Base-by-base conservation (phyloP, 805 yeast genomes). In the Geotrichum ghanense region DNA sequence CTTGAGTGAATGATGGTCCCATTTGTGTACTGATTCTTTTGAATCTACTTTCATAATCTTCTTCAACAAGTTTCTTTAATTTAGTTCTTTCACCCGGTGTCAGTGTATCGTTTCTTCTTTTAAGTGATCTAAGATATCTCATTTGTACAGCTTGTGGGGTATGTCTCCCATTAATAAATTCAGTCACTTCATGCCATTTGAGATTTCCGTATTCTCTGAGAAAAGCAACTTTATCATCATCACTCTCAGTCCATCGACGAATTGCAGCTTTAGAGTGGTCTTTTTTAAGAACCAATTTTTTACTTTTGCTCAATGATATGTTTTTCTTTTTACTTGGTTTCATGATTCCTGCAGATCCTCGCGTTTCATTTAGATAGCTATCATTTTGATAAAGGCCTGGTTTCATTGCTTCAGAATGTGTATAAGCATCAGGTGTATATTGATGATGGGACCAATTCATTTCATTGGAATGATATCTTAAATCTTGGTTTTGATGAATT, bases 121-220 rank as follows among this genome's bases (percentile, higher is more conserved):
- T 66, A 47, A 68, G 67, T 34, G 64, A 58, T 7, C 74, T 59
- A 40, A 71, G 56, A 49, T 71, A 71, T 44, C 73, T 53, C 74
- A 70, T 71, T 53, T 71, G 75, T 27, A 71, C 65, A 1, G 73
- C 72, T 52, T 69, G 73, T 73, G 73, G 68, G 14, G 71, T 54
- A 49, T 69, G 72, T 19, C 50, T 23, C 39, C 43, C 22, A 5
- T 46, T 42, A 26, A 55, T 52, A 21, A 31, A 23, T 10, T 42
- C 20, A 19, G 67, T 67, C 39, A 70, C 67, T 43, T 59, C 58
- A 37, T 63, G 63, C 74, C 74, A 70, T 19, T 71, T 59, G 40
- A 59, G 58, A 23, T 59, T 55, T 51, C 59, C 48, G 44, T 57
- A 61, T 51, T 70, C 73, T 46, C 68, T 64, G 24, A 56, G 50